Percentiles rank a stretch among this genome's conserved stretches.
Evolutionary conservation across 352 stramenopile genomes (phyloP).

Genomic region (Globisporangium orthogonon): DNA sequence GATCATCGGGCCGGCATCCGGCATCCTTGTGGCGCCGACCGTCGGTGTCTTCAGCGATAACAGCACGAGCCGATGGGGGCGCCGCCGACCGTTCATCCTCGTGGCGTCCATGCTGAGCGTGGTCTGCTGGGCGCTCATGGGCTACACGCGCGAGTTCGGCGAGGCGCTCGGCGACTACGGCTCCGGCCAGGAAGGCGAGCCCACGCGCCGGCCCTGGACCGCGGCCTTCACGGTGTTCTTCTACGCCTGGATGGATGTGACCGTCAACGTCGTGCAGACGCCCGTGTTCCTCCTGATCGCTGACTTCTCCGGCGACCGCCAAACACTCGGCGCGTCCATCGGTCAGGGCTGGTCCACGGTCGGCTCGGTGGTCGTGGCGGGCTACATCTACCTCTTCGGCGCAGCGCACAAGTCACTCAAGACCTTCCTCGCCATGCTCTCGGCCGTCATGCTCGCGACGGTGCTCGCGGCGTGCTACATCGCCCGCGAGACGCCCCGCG

Average conservation of each 20-base stretch:
- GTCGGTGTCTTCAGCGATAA: constrained; percentile 15
- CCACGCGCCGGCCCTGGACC: no score
- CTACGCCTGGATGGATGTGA: no score
- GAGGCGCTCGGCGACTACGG: constrained; percentile 1
- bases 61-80: constrained; percentile 11
- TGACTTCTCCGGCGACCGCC: constrained; percentile 15
- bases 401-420: constrained; percentile 16
- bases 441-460: constrained; percentile 13
- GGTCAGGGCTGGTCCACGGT: constrained; percentile 20
- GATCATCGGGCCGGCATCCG: no score
- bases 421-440: constrained; percentile 27
- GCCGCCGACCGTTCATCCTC: constrained; percentile 19
- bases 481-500: constrained; percentile 11
- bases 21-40: not conserved
- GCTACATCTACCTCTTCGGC: constrained; percentile 5
- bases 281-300: no score
- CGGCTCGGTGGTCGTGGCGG: constrained; percentile 20
- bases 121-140: constrained; percentile 1
- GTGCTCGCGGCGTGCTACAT: constrained; percentile 13
- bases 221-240: no score
- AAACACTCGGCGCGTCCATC: constrained; percentile 20
- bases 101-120: constrained; percentile 11
- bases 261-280: no score
- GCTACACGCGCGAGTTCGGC: constrained; percentile 16
- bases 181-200: no score